A percentile compares a stretch with the other conserved stretches of the same genome.
Evolutionary conservation across 345 rosid genomes (phyloP).

Genomic region (Hibiscus trionum): DNA sequence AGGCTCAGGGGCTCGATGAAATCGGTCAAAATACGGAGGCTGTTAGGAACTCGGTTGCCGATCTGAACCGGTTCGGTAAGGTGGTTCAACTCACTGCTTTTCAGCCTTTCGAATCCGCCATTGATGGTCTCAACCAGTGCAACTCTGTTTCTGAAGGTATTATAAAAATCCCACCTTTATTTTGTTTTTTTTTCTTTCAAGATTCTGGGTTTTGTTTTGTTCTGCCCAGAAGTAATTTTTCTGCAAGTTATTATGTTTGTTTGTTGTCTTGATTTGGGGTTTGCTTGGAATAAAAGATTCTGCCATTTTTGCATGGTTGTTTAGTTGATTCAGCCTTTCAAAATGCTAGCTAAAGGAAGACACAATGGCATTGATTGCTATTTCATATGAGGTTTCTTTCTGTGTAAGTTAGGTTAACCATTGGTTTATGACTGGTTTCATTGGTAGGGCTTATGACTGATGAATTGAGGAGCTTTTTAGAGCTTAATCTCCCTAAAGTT

Average conservation of each 20-base stretch:
- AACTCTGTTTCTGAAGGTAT: slow-evolving; percentile 74
- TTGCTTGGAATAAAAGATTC: not conserved
- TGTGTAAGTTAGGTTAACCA: not conserved
- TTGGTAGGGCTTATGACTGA: slow-evolving; percentile 61
- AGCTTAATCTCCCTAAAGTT: slow-evolving; percentile 81
- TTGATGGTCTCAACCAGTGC: slow-evolving; percentile 60
- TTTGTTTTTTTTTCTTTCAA: not conserved
- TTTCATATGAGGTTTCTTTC: not conserved
- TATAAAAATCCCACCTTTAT: not conserved
- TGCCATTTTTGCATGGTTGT: not conserved
- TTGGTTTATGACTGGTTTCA: not conserved
- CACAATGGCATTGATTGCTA: not conserved
- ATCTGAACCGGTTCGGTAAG: slow-evolving; percentile 61
- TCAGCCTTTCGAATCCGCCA: slow-evolving; percentile 47
- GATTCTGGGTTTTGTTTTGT: not conserved
- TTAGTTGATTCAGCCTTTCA: not conserved
- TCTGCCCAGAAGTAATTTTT: not conserved
- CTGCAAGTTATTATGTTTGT: not conserved
- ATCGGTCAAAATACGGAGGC: slow-evolving; percentile 73
- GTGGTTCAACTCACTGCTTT: slow-evolving; percentile 64
- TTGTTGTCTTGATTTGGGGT: not conserved
- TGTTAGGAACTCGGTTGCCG: slow-evolving; percentile 50
- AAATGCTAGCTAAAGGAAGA: not conserved
- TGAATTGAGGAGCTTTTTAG: slow-evolving; percentile 77
- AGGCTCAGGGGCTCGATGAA: slow-evolving; percentile 56